These are phyloP conservation scores for Gryganskiella cystojenkinii DNA, from an alignment of 192 early-diverging fungal genomes.

Conservation along the genomic window DNA sequence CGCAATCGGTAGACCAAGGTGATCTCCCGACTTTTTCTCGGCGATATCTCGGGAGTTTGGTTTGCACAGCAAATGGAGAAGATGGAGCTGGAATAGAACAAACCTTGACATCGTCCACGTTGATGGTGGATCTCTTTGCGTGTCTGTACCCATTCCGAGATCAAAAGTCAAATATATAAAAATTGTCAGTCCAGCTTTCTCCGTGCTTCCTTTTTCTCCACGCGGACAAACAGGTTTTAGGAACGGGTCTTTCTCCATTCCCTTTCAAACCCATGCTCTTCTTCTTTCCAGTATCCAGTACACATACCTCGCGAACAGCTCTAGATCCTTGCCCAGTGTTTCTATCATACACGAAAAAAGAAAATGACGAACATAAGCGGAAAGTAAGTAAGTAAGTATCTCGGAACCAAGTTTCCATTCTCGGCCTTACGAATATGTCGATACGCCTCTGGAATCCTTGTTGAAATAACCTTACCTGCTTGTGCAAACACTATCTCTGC, in stretches of 20 bases:
- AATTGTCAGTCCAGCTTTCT: neutral
- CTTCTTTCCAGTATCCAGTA: neutral
- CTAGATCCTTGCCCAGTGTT: constrained; percentile 50
- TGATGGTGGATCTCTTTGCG: constrained; percentile 52
- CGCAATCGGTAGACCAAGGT: neutral
- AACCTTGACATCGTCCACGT: constrained; percentile 58
- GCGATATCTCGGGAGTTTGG: no score
- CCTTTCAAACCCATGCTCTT: neutral
- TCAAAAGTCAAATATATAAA: neutral
- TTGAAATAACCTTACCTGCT: constrained; percentile 36
- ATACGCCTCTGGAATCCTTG: no score
- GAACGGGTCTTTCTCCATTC: no score
- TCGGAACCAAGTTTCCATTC: neutral
- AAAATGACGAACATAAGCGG: neutral
- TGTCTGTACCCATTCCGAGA: constrained; percentile 30
- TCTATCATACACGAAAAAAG: constrained; percentile 24
- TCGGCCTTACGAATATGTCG: neutral
- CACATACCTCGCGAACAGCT: constrained; percentile 56
- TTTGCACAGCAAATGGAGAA: no score
- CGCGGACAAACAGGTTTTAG: neutral
- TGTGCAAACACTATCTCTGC: constrained; percentile 53
- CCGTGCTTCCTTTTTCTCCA: neutral
- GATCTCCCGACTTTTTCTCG: no score
- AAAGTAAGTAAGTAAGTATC: neutral
- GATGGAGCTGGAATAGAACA: neutral